These are phyloP conservation scores for Leptoxyphium fumago DNA, from an alignment of 2,329 filamentous ascomycete species.

Conservation along the genomic window DNA sequence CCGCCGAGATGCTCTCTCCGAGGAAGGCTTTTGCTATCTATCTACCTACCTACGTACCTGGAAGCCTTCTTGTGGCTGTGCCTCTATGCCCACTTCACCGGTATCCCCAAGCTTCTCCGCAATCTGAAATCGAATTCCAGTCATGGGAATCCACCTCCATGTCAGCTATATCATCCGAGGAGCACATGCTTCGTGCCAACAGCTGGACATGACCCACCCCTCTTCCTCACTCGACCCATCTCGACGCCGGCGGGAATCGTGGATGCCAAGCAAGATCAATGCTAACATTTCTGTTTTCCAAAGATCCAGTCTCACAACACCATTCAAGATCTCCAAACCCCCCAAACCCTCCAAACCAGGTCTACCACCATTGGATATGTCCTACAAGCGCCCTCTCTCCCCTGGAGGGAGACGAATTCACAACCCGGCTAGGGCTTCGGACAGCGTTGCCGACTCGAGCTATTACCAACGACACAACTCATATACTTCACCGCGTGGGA, in stretches of 20 bases:
- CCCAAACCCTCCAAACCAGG: not conserved
- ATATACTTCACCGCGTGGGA: conserved; percentile 19
- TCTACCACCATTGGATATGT: conserved; percentile 10
- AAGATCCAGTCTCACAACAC: not conserved
- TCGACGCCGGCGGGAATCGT: not conserved
- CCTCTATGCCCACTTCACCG: too few species aligned
- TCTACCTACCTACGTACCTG: too few species aligned
- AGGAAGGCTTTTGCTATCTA: too few species aligned
- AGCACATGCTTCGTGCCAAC: too few species aligned
- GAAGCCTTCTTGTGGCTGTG: too few species aligned
- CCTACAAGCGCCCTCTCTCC: conserved; percentile 20
- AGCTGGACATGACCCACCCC: too few species aligned
- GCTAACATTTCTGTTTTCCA: not conserved
- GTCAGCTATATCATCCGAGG: too few species aligned
- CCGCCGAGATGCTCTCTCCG: too few species aligned
- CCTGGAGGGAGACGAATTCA: conserved; percentile 20
- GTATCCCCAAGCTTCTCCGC: too few species aligned
- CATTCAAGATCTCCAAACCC: not conserved
- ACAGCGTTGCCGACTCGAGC: conserved; percentile 16
- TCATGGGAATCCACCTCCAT: too few species aligned
- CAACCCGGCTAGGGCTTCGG: conserved; percentile 17
- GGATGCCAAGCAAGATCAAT: not conserved
- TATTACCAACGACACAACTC: conserved; percentile 14
- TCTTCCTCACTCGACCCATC: too few species aligned
- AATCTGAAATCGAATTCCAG: too few species aligned